Evolutionary conservation across 768 basidiomycete species (phyloP).

Genomic region (Lyophyllum atratum): DNA sequence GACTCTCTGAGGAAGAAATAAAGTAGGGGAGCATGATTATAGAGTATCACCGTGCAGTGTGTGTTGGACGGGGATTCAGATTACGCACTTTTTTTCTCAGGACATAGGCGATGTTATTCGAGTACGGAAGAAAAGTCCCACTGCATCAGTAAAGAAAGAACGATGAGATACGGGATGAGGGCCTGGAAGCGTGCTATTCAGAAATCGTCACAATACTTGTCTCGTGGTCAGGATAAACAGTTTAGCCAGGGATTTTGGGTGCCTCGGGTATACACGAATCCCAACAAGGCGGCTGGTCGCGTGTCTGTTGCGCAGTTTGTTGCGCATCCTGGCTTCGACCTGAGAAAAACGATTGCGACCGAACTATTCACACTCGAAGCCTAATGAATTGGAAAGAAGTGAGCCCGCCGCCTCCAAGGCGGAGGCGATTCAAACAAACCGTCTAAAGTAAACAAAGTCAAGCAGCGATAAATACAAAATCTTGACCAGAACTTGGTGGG

Average conservation of each 20-base stretch:
- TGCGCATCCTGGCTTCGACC: too few species aligned
- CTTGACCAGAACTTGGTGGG: not conserved
- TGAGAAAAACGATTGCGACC: too few species aligned
- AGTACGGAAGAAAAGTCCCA: not conserved
- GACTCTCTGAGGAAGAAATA: not conserved
- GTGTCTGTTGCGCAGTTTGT: not conserved
- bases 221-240: not conserved
- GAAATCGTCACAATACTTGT: not conserved
- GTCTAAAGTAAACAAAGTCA: not conserved
- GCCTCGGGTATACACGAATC: not conserved
- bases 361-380: too few species aligned
- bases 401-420: too few species aligned
- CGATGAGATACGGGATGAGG: not conserved
- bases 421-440: not conserved
- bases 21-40: not conserved
- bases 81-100: slow-evolving; percentile 1
- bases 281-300: not conserved
- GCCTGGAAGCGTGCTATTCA: not conserved
- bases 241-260: not conserved
- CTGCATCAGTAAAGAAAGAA: not conserved
- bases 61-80: not conserved
- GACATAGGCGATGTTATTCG: not conserved
- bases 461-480: not conserved
- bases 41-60: not conserved
- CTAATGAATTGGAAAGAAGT: too few species aligned